Base-by-base conservation (phyloP, 2,329 filamentous ascomycete species). In the Sporothrix brasiliensis region DNA sequence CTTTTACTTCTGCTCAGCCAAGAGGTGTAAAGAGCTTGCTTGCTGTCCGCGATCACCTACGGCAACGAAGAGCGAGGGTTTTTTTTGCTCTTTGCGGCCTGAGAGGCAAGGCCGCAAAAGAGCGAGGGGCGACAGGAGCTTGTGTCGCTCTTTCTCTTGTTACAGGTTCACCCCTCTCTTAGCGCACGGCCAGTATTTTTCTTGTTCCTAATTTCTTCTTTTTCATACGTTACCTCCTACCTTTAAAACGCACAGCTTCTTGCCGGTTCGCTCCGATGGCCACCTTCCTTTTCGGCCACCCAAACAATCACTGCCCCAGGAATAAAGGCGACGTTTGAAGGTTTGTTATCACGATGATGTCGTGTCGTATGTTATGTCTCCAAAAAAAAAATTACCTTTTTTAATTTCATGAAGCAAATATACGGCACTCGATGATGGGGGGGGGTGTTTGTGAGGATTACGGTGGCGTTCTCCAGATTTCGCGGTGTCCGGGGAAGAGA, bases 261-360 rank as follows among this genome's bases (percentile, higher is more conserved):
- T 70, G 69, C 70, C 68, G 72, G 70, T 70, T 71, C 70, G 67
- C 56, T 72, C 70, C 69, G 71, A 70, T 67, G 16, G 65, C 65
- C 14, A 24, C 21, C 21, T 14, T 14, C 13, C 41, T 44, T 30
- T 66, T 68, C 69, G 70, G 63, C 70, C 68, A 58, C 44, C 41
- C 53, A 24, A 34, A 52, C 41, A 14, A 66, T 66, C 44, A n/a
- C 61, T 50, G 44, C 61, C 61, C 50, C 61, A 52, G 44, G n/a
- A n/a, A 27, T 24, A 13, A n/a, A 11, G 16, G 3, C 47, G 63
- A 39, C 21, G 44, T 10, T 24, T 11, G 16, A 41, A 19, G 3
- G 19, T n/a, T 30, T 10, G 21, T 14, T 9, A 50, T 13, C n/a
- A 44, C 34, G 6, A n/a, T n/a, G 44, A 47, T 3, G 13, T 39